Evolutionary conservation across 768 basidiomycete species (phyloP), one percentile per base, ranked within the genome.

Genomic region (Glaciozyma martinii): DNA sequence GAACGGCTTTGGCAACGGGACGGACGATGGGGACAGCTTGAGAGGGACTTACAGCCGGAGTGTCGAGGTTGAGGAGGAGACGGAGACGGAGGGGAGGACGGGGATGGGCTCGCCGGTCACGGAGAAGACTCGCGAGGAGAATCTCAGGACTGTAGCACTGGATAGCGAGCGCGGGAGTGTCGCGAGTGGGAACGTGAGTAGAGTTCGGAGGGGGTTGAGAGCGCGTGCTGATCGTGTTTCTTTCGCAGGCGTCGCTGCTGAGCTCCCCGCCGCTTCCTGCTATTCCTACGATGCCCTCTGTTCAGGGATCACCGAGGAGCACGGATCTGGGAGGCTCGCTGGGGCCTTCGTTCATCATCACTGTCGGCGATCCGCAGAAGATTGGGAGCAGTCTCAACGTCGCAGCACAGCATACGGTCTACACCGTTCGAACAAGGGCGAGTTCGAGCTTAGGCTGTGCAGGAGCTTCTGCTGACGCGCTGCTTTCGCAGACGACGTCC

Each of bases 321-420:
- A 58, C 60, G 25, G 37, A 63, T 8, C 56, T 64, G 23, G 65
- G 62, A 43, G 68, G 65, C 25, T 63, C 68, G 5, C 68, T 70
- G 23, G 68, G 71, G 3, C 73, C 72, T 7, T 59, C 66, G 0
- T 97, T 95, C 75, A 76, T 82, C 12, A 90, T 99, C 68, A 83
- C 87, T 0, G 91, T 99, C n/a, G 89, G 90, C 60, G 95, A 99
- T 76, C 95, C 95, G 8, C 92, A 97, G 71, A 90, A 88, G 71
- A 88, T 97, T 52, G 95, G 95, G n/a, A 90, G 93, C 73, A 89
- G 92, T 1, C 89, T 97, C 56, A 86, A 89, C 63, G 84, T 86
- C 16, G 66, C 68, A 2, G 63, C 77, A 7, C 76, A 77, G 21
- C 95, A 90, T 74, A 95, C 89, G 16, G 91, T 98, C 79, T 99